phyloP scores from a whole-genome alignment of 2,329 filamentous ascomycete genomes.

The Polytolypa hystricis region DNA sequence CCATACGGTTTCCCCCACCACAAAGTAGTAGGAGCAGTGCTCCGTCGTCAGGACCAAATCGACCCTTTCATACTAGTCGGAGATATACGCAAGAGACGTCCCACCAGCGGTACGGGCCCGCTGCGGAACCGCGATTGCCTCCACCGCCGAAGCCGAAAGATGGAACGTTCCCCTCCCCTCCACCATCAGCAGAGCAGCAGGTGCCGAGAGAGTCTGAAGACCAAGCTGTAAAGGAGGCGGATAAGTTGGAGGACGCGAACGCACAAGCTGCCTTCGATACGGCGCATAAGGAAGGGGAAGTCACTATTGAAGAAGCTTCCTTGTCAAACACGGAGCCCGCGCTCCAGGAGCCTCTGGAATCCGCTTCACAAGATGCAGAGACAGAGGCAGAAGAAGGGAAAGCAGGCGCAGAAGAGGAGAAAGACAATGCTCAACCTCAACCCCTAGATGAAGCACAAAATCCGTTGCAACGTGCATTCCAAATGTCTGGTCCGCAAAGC shows the following conservation, averaged over 20 bases:
- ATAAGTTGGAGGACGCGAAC: slow-evolving; percentile 9
- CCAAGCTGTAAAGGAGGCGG: neutral
- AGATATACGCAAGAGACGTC: slow-evolving; percentile 28
- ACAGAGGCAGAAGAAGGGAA: slow-evolving; percentile 1
- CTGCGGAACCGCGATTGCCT: slow-evolving; percentile 31
- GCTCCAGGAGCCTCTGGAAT: too few species aligned
- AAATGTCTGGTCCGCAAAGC: slow-evolving; percentile 12
- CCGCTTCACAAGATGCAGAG: slow-evolving; percentile 1
- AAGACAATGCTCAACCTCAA: slow-evolving; percentile 2
- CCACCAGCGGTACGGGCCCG: slow-evolving; percentile 36
- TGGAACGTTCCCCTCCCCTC: slow-evolving; percentile 6
- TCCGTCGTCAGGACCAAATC: slow-evolving; percentile 19
- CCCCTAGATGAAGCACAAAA: neutral
- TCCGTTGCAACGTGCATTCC: slow-evolving; percentile 10
- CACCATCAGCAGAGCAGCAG: slow-evolving; percentile 9
- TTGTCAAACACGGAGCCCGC: neutral
- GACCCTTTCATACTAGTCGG: slow-evolving; percentile 27
- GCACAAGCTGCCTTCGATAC: slow-evolving; percentile 10
- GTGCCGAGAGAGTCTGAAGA: slow-evolving; percentile 5
- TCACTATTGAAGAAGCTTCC: slow-evolving; percentile 3
- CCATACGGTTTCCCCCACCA: slow-evolving; percentile 28
- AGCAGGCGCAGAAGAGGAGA: slow-evolving; percentile 1
- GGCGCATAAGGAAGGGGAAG: slow-evolving; percentile 15
- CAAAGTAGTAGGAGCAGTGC: too few species aligned
- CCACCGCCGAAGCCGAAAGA: slow-evolving; percentile 25